phyloP scores from a whole-genome alignment of 257 asterid species.

The Salvia miltiorrhiza region DNA sequence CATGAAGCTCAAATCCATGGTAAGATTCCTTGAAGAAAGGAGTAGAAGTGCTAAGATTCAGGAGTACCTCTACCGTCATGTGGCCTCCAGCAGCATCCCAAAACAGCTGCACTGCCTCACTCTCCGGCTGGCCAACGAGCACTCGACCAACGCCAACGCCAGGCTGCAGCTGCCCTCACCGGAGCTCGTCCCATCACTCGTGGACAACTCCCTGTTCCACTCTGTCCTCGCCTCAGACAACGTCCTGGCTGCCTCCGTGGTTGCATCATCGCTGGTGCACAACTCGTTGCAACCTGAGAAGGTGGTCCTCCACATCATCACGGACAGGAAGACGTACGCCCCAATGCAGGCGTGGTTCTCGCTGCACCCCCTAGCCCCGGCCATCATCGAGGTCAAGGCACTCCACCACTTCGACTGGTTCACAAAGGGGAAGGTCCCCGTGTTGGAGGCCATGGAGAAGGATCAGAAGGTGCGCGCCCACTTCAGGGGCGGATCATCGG shows the following conservation, averaged over 20 bases:
- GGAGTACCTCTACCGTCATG: conserved; percentile 94
- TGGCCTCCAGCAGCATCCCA: conserved; percentile 97
- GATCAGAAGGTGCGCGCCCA: conserved; percentile 76
- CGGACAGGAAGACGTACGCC: conserved; percentile 79
- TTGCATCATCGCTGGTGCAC: conserved; percentile 76
- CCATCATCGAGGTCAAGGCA: conserved; percentile 81
- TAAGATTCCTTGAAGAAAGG: conserved; percentile 73
- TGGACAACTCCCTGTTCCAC: conserved; percentile 80
- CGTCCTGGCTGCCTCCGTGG: conserved; percentile 89
- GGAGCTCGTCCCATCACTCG: conserved; percentile 79
- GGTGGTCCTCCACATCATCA: conserved; percentile 71
- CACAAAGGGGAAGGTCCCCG: conserved; percentile 86
- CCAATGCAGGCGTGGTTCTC: conserved; percentile 99
- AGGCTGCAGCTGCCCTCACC: conserved; percentile 92
- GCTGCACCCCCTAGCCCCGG: conserved; percentile 67
- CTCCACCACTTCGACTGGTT: conserved; percentile 96
- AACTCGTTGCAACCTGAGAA: conserved; percentile 66
- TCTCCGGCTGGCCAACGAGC: conserved; percentile 81
- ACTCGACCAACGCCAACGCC: conserved; percentile 76
- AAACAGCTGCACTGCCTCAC: conserved; percentile 92
- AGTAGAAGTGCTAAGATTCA: conserved; percentile 90
- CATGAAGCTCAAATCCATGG: conserved; percentile 78
- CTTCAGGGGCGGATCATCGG: conserved; percentile 91
- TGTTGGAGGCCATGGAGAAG: conserved; percentile 96
- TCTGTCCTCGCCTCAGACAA: conserved; percentile 93